Percentiles rank a stretch among this genome's conserved stretches.
phyloP scores from a whole-genome alignment of 1,284 basidiomycete genomes.

The Coniophora puteana region DNA sequence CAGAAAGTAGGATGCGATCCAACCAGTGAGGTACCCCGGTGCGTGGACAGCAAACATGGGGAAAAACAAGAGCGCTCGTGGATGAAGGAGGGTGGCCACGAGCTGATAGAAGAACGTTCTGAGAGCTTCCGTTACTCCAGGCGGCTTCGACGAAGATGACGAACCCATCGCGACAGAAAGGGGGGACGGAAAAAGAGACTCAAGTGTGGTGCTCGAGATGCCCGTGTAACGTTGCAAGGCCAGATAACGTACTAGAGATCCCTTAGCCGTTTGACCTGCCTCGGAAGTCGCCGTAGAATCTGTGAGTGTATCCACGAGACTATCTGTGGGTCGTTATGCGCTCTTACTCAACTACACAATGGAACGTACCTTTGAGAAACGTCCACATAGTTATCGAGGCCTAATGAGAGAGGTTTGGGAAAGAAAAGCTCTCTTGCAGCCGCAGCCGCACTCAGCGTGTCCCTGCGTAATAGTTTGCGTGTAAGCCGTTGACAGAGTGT shows the following conservation, averaged over 20 bases:
- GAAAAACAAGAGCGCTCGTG: constrained; percentile 10
- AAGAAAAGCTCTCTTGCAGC: constrained; percentile 63
- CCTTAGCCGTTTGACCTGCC: constrained; percentile 24
- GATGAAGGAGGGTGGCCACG: constrained; percentile 9
- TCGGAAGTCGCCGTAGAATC: constrained; percentile 7
- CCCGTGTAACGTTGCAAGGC: constrained; percentile 52
- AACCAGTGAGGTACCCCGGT: constrained; percentile 33
- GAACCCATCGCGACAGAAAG: background rate
- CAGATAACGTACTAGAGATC: constrained; percentile 53
- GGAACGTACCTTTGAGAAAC: constrained; percentile 54
- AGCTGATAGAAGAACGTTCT: constrained; percentile 8
- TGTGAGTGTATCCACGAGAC: constrained; percentile 4
- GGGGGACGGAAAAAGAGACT: constrained; percentile 15
- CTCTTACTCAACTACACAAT: background rate
- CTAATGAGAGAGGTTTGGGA: no score
- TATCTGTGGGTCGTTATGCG: background rate
- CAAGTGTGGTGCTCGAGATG: constrained; percentile 52
- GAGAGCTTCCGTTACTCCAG: background rate
- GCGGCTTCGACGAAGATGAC: constrained; percentile 1
- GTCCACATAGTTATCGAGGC: constrained; percentile 47
- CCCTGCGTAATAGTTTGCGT: constrained; percentile 35
- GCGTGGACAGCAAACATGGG: constrained; percentile 20
- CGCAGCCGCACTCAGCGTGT: constrained; percentile 53
- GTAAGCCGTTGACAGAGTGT: background rate
- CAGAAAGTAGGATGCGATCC: constrained; percentile 27